Evolutionary conservation across 2,329 filamentous ascomycete genomes (phyloP).

Genomic region (Phyllosticta citrichinensis): DNA sequence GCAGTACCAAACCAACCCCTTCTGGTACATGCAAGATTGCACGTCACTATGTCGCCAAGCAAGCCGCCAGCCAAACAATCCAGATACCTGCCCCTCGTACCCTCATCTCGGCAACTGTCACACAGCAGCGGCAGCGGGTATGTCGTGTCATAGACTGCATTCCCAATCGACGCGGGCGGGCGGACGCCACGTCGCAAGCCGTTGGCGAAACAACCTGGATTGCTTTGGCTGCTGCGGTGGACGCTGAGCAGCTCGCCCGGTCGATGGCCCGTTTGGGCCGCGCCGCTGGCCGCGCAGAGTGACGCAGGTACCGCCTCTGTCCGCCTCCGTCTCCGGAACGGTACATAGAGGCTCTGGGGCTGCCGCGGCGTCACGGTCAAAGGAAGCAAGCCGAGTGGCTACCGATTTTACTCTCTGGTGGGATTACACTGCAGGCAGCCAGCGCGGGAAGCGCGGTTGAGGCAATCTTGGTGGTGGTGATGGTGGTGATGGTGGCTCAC

Average conservation of each 20-base stretch:
- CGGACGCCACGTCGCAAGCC: background rate
- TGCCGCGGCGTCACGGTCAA: background rate
- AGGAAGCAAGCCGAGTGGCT: background rate
- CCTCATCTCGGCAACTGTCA: background rate
- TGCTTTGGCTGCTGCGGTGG: background rate
- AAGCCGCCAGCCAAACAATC: background rate
- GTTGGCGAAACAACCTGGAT: background rate
- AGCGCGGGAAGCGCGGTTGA: background rate
- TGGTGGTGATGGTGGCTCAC: background rate
- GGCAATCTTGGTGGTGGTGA: background rate
- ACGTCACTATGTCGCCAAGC: background rate
- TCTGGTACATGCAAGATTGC: background rate
- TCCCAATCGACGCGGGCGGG: background rate
- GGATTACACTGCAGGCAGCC: background rate
- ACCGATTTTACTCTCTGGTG: background rate
- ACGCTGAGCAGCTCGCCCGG: background rate
- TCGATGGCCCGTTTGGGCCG: background rate
- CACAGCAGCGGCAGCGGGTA: background rate
- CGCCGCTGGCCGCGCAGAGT: background rate
- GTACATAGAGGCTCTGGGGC: background rate
- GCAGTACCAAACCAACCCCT: background rate
- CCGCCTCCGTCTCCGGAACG: background rate
- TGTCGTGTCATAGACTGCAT: background rate
- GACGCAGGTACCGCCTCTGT: background rate
- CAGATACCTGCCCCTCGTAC: background rate